Conservation (phyloP, 768 basidiomycete species). For the Tricholoma terreum region DNA sequence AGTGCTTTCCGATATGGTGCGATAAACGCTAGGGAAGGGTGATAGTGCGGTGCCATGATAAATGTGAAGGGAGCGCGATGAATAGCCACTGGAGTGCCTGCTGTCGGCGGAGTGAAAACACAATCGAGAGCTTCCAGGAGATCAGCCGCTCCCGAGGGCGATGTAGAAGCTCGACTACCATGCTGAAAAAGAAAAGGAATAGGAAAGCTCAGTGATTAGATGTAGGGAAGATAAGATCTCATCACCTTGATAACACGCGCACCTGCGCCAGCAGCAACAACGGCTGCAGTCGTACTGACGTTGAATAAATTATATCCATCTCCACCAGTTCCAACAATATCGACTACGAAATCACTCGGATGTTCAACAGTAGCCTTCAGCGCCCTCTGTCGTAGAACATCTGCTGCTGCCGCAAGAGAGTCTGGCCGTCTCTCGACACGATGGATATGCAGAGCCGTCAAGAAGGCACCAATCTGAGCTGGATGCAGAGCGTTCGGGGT, state of each 20-base stretch:
- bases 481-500: slow-evolving; percentile 61
- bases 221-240: background rate
- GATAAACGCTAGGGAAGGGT: slow-evolving; percentile 78
- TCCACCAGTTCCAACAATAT: slow-evolving; percentile 90
- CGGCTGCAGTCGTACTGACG: slow-evolving; percentile 90
- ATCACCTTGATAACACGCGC: slow-evolving; percentile 89
- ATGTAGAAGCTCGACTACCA: slow-evolving; percentile 87
- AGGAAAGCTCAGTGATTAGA: slow-evolving; percentile 3
- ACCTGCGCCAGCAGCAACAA: slow-evolving; percentile 94
- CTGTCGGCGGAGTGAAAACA: slow-evolving; percentile 62
- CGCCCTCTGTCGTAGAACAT: slow-evolving; percentile 67
- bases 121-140: slow-evolving; percentile 83
- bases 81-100: slow-evolving; percentile 55
- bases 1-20: slow-evolving; percentile 82
- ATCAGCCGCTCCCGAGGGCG: slow-evolving; percentile 92
- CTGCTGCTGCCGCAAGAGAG: slow-evolving; percentile 75
- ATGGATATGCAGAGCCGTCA: slow-evolving; percentile 81
- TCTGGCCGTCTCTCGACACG: slow-evolving; percentile 75
- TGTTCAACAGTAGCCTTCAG: slow-evolving; percentile 56
- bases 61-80: slow-evolving; percentile 80
- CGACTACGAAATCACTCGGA: slow-evolving; percentile 67
- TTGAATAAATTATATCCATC: slow-evolving; percentile 97
- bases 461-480: slow-evolving; percentile 84
- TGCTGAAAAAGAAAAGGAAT: slow-evolving; percentile 52
- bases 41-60: slow-evolving; percentile 92